Evolutionary conservation across 1,139 yeast species (phyloP).

Genomic region (Debaryomyces psychrophilus): DNA sequence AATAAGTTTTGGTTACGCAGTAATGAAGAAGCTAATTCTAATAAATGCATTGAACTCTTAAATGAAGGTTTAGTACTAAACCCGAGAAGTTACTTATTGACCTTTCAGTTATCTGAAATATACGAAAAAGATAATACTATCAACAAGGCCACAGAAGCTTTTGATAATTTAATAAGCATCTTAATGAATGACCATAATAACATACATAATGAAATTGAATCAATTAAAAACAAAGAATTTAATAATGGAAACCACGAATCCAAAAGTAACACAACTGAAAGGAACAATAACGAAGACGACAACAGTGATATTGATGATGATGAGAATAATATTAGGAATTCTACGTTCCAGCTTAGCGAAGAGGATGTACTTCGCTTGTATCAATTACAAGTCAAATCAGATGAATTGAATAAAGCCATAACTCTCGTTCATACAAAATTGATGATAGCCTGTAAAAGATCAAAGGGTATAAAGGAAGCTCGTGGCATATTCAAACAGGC

Average conservation of each 20-base stretch:
- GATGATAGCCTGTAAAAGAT: slow-evolving; percentile 63
- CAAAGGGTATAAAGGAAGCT: slow-evolving; percentile 72
- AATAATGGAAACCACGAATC: slow-evolving; percentile 12
- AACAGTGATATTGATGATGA: slow-evolving; percentile 22
- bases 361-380: slow-evolving; percentile 32
- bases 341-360: slow-evolving; percentile 25
- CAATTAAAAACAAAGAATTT: slow-evolving; percentile 22
- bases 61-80: slow-evolving; percentile 63
- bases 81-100: slow-evolving; percentile 70
- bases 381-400: slow-evolving; percentile 23
- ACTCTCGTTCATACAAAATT: slow-evolving; percentile 57
- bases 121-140: slow-evolving; percentile 62
- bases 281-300: slow-evolving; percentile 14
- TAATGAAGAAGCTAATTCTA: slow-evolving; percentile 40
- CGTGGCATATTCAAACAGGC: slow-evolving; percentile 67
- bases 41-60: slow-evolving; percentile 45
- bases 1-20: slow-evolving; percentile 33
- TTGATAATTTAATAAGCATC: slow-evolving; percentile 50
- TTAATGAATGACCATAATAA: slow-evolving; percentile 38
- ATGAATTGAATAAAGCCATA: slow-evolving; percentile 37
- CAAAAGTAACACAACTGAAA: slow-evolving; percentile 10
- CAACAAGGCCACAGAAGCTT: slow-evolving; percentile 55
- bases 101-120: slow-evolving; percentile 69
- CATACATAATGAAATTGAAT: slow-evolving; percentile 2
- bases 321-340: slow-evolving; percentile 16